Conservation (phyloP, 306 rosid species). For the Prunus armeniaca region DNA sequence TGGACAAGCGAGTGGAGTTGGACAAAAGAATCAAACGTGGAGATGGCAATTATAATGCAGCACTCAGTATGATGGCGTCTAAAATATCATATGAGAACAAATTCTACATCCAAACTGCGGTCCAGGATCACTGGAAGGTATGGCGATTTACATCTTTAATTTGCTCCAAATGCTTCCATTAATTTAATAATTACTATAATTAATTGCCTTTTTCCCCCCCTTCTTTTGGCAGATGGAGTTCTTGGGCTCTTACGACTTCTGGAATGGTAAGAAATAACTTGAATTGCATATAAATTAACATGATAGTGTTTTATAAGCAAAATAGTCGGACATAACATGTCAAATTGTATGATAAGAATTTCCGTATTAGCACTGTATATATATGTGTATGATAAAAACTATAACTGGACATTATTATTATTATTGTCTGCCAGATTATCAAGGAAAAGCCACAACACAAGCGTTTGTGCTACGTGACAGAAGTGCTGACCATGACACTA, state of each 20-base stretch:
- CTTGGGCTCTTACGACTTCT: slow-evolving; percentile 54
- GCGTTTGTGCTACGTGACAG: slow-evolving; percentile 51
- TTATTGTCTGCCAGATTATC: slow-evolving; percentile 42
- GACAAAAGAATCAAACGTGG: slow-evolving; percentile 37
- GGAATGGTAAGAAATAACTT: slow-evolving; percentile 59
- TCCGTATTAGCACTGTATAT: no score
- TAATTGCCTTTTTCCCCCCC: not conserved
- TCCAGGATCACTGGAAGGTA: slow-evolving; percentile 33
- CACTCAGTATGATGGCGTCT: slow-evolving; percentile 63
- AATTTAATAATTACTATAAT: not conserved
- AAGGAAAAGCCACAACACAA: slow-evolving; percentile 59
- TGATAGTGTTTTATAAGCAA: not conserved
- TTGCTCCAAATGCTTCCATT: not conserved
- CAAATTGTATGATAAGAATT: no score
- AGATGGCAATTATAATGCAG: slow-evolving; percentile 44
- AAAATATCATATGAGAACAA: slow-evolving; percentile 60
- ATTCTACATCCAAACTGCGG: slow-evolving; percentile 31
- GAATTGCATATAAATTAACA: not conserved
- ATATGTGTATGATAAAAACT: no score
- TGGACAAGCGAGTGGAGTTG: slow-evolving; percentile 48
- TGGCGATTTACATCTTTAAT: not conserved
- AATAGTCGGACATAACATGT: no score
- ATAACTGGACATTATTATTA: not conserved
- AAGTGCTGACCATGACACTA: slow-evolving; percentile 36
- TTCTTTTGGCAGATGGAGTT: slow-evolving; percentile 54